phyloP scores from a whole-genome alignment of 345 rosid species.

The Eucalyptus tenuipes region DNA sequence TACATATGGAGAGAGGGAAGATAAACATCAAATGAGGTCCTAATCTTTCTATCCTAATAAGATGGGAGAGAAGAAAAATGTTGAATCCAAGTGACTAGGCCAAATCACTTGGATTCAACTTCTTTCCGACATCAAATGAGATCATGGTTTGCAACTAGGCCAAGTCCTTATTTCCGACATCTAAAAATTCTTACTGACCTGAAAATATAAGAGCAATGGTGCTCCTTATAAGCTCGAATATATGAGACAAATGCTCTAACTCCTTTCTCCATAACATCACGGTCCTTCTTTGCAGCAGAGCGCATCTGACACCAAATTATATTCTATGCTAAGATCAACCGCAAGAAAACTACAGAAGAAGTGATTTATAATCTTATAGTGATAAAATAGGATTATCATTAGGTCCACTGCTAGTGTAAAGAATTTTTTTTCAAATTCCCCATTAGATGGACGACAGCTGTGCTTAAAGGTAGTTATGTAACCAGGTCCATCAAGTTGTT shows the following conservation, averaged over 20 bases:
- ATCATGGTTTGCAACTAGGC: neutral
- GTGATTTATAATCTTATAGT: neutral
- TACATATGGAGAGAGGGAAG: neutral
- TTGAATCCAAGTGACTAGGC: neutral
- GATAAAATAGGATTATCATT: neutral
- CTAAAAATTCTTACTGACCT: slow-evolving; percentile 38
- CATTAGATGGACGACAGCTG: neutral
- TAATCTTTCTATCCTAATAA: neutral
- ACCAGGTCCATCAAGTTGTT: neutral
- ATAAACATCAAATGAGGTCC: neutral
- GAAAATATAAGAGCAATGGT: slow-evolving; percentile 75
- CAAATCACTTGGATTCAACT: too few relatives aligned
- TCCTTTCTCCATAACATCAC: slow-evolving; percentile 92
- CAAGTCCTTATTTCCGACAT: neutral
- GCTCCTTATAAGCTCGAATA: slow-evolving; percentile 88
- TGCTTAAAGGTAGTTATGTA: neutral
- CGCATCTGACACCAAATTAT: slow-evolving; percentile 37
- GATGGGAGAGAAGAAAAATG: neutral
- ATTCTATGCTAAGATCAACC: neutral
- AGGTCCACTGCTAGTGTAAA: neutral
- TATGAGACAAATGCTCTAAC: slow-evolving; percentile 83
- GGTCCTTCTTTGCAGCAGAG: slow-evolving; percentile 56
- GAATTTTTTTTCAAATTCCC: neutral
- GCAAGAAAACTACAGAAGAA: neutral
- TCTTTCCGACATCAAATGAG: too few relatives aligned